Conservation (phyloP, 495 filamentous ascomycete species). For the Talaromyces proteolyticus region DNA sequence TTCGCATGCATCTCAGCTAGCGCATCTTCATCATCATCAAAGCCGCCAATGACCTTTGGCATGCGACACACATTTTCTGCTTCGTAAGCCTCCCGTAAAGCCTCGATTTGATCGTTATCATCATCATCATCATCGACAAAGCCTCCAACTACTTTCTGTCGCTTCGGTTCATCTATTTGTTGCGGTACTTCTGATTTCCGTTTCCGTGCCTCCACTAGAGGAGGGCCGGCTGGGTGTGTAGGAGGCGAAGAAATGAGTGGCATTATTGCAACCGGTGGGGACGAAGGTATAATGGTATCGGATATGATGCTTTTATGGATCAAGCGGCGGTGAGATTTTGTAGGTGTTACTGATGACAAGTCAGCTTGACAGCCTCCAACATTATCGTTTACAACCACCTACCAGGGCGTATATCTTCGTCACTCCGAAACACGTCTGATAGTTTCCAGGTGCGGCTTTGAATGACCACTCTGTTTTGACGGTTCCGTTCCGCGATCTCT, state of each 20-base stretch:
- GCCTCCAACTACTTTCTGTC: conserved; percentile 37
- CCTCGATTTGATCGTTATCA: conserved; percentile 9
- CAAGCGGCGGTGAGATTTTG: conserved; percentile 19
- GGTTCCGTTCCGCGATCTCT: conserved; percentile 47
- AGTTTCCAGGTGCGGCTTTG: conserved; percentile 56
- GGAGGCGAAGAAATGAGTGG: conserved; percentile 58
- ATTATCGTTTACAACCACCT: conserved; percentile 12
- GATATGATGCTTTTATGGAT: neutral
- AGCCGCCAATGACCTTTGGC: conserved; percentile 21
- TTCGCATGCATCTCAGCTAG: conserved; percentile 14
- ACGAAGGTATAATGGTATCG: conserved; percentile 19
- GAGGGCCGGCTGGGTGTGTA: conserved; percentile 49
- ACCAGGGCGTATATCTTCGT: conserved; percentile 49
- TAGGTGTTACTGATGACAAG: conserved; percentile 30
- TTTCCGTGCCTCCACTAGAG: conserved; percentile 30
- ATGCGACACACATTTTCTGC: neutral
- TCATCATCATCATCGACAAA: conserved; percentile 38
- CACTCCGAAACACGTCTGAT: conserved; percentile 57
- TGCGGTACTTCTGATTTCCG: conserved; percentile 42
- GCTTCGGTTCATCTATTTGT: conserved; percentile 29
- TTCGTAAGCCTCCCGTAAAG: neutral
- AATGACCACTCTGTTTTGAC: conserved; percentile 46
- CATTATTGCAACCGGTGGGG: conserved; percentile 43
- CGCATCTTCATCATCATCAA: conserved; percentile 24
- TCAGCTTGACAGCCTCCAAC: conserved; percentile 4